Percentiles rank a stretch among this genome's conserved stretches.
phyloP scores from a whole-genome alignment of 257 asterid species.

The Anisodus acutangulus region DNA sequence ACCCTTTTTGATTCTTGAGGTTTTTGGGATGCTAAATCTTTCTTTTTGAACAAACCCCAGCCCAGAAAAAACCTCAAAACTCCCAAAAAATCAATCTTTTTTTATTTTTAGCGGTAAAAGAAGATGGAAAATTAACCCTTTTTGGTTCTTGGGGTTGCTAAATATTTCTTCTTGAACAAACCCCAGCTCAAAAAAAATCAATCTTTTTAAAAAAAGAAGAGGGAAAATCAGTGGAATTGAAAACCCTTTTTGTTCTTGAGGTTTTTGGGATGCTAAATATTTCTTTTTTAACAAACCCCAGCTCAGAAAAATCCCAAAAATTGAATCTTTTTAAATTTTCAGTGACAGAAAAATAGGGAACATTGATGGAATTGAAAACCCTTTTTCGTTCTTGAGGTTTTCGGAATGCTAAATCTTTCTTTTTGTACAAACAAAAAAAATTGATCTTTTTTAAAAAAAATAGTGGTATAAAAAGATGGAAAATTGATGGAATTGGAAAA shows the following conservation, averaged over 20 bases:
- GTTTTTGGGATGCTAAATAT: neutral
- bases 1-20: slow-evolving; percentile 30
- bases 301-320: slow-evolving; percentile 27
- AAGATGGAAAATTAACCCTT: too few relatives aligned
- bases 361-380: slow-evolving; percentile 34
- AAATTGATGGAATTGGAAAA: slow-evolving; percentile 33
- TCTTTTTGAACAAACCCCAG: slow-evolving; percentile 1
- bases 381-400: neutral
- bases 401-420: too few relatives aligned
- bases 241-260: slow-evolving; percentile 30
- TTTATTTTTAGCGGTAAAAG: too few relatives aligned
- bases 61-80: neutral
- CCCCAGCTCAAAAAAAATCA: slow-evolving; percentile 32
- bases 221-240: slow-evolving; percentile 24
- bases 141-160: too few relatives aligned
- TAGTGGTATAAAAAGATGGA: neutral
- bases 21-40: neutral
- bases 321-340: slow-evolving; percentile 29
- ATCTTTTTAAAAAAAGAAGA: slow-evolving; percentile 24
- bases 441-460: too few relatives aligned
- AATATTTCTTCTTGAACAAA: neutral
- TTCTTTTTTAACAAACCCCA: slow-evolving; percentile 6
- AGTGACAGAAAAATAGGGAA: neutral
- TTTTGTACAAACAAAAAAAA: too few relatives aligned
- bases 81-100: too few relatives aligned